These are phyloP conservation scores for Cotoneaster glaucophyllus DNA, from an alignment of 306 rosid genomes.

Conservation along the genomic window DNA sequence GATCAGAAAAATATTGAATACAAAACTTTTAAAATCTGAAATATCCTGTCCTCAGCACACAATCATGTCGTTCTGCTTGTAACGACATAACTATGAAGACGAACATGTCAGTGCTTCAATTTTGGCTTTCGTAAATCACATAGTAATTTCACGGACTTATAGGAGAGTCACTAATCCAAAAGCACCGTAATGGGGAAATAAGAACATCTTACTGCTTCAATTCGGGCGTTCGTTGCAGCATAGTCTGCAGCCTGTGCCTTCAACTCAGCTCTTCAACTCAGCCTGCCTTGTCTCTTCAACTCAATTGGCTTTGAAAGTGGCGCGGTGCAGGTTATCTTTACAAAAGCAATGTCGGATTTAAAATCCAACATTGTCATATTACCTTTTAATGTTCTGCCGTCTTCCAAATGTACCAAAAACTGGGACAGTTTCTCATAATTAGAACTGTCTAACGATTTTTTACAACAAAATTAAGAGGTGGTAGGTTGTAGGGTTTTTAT, in stretches of 20 bases:
- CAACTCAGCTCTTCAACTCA: conserved; percentile 56
- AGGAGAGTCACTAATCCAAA: background rate
- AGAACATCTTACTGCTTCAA: conserved; percentile 59
- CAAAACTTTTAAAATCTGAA: background rate
- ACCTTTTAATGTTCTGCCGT: too few species aligned
- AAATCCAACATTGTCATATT: too few species aligned
- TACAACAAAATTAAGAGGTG: too few species aligned
- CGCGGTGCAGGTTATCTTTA: too few species aligned
- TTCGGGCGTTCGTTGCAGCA: conserved; percentile 63
- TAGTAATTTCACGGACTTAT: background rate
- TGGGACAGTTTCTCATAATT: too few species aligned
- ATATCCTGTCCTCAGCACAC: too few species aligned
- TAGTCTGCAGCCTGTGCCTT: conserved; percentile 71
- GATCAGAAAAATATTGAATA: background rate
- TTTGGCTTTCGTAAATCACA: background rate
- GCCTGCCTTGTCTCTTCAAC: conserved; percentile 69
- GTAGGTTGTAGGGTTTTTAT: too few species aligned
- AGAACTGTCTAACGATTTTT: too few species aligned
- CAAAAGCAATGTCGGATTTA: too few species aligned
- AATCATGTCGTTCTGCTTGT: background rate
- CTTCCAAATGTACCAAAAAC: too few species aligned
- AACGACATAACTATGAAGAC: background rate
- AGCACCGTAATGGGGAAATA: background rate
- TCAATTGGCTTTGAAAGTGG: too few species aligned
- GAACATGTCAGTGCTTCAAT: too few species aligned